phyloP scores from a whole-genome alignment of 2,329 filamentous ascomycete genomes.

The Verticillium klebahnii region DNA sequence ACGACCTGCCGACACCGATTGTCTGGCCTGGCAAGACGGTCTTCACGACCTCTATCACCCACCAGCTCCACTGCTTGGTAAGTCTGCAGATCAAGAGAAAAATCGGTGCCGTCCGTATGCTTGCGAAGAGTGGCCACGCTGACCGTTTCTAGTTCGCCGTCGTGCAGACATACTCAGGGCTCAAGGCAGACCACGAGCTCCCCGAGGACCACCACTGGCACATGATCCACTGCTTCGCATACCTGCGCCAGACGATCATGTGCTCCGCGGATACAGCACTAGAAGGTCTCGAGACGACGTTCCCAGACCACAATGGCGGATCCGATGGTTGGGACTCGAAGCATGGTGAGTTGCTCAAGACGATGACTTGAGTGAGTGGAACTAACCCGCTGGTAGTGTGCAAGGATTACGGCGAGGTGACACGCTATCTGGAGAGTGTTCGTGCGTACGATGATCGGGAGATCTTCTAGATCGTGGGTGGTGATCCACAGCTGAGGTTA shows the following conservation, averaged over 20 bases:
- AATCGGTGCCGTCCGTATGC: neutral
- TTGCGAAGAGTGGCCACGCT: neutral
- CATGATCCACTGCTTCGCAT: conserved; percentile 44
- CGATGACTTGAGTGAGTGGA: neutral
- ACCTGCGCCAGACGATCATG: conserved; percentile 41
- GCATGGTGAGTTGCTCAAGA: conserved; percentile 26
- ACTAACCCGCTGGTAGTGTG: conserved; percentile 25
- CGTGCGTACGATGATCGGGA: conserved; percentile 38
- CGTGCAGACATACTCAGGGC: conserved; percentile 37
- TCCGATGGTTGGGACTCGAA: conserved; percentile 43
- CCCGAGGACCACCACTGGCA: conserved; percentile 40
- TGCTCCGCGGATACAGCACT: conserved; percentile 40
- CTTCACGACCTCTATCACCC: conserved; percentile 37
- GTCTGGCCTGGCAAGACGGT: conserved; percentile 28
- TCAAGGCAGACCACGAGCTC: conserved; percentile 31
- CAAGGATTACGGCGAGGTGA: conserved; percentile 36
- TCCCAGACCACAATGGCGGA: conserved; percentile 39
- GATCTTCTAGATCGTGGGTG: conserved; percentile 28
- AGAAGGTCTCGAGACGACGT: conserved; percentile 41
- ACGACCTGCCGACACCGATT: conserved; percentile 31
- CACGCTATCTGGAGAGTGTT: conserved; percentile 36
- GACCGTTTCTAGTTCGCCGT: conserved; percentile 27
- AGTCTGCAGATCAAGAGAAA: neutral
- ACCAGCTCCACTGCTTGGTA: conserved; percentile 39
- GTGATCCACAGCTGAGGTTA: neutral